A percentile compares a stretch with the other conserved stretches of the same genome.
These are phyloP conservation scores for Leccinellum albellum DNA, from an alignment of 768 basidiomycete species.

Conservation along the genomic window DNA sequence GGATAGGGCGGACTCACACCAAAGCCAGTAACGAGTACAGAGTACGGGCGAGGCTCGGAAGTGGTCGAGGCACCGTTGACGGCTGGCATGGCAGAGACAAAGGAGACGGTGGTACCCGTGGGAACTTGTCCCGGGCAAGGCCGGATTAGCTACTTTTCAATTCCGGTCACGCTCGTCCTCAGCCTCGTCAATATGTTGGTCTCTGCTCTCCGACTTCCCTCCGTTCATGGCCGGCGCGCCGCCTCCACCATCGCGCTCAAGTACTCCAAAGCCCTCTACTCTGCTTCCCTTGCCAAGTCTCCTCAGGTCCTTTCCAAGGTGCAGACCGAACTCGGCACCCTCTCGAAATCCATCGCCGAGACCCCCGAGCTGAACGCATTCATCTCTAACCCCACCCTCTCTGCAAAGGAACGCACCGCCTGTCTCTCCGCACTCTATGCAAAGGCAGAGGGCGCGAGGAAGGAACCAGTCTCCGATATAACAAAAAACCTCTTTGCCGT, in stretches of 20 bases:
- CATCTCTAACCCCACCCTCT: conserved; percentile 89
- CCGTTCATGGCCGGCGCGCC: conserved; percentile 52
- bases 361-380: conserved; percentile 65
- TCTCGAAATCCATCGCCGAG: conserved; percentile 66
- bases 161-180: conserved; percentile 25
- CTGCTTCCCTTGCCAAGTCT: conserved; percentile 79
- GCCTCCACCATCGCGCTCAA: conserved; percentile 77
- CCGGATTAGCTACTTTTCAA: conserved; percentile 11
- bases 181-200: no score
- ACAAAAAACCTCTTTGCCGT: conserved; percentile 90
- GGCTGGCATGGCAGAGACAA: conserved; percentile 27
- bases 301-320: conserved; percentile 81
- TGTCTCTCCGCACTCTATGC: conserved; percentile 68
- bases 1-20: conserved; percentile 41
- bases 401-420: conserved; percentile 65
- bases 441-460: conserved; percentile 66
- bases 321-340: conserved; percentile 72
- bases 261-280: conserved; percentile 80
- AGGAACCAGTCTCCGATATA: conserved; percentile 75
- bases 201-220: conserved; percentile 50
- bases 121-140: conserved; percentile 7
- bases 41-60: conserved; percentile 35
- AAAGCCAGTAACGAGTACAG: conserved; percentile 50
- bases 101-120: neutral
- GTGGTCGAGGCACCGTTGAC: conserved; percentile 20